Evolutionary conservation across 1,284 basidiomycete species (phyloP).

Genomic region (Rhodotorula sp.): DNA sequence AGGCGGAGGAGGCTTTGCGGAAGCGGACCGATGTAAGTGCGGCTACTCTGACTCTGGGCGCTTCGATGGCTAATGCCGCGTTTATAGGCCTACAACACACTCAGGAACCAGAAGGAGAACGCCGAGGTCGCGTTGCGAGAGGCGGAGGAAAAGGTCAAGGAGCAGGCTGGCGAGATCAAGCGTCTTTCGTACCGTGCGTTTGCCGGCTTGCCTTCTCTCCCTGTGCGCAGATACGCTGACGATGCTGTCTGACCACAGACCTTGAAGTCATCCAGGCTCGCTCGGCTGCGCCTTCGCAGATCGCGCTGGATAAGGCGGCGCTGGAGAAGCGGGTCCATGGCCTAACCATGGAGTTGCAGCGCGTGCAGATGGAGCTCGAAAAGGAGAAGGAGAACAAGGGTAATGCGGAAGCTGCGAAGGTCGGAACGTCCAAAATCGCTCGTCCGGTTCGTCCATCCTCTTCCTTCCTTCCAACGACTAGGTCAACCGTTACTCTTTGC

Average conservation of each 20-base stretch:
- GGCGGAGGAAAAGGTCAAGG: conserved; percentile 9
- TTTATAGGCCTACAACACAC: conserved; percentile 19
- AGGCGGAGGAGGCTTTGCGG: conserved; percentile 16
- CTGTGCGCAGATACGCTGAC: neutral
- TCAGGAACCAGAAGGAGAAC: conserved; percentile 27
- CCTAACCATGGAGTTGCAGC: conserved; percentile 22
- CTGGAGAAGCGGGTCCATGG: conserved; percentile 26
- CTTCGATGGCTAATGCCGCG: neutral
- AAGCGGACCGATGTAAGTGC: conserved; percentile 18
- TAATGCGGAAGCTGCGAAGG: neutral
- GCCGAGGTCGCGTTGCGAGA: conserved; percentile 5
- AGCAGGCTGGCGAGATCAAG: conserved; percentile 20
- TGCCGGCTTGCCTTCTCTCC: neutral
- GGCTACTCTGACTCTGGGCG: neutral
- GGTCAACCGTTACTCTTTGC: neutral
- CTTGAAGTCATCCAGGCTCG: conserved; percentile 15
- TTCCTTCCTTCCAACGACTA: neutral
- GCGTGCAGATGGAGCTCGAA: conserved; percentile 12
- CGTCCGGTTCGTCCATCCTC: neutral
- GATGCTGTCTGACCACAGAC: neutral
- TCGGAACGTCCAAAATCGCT: conserved; percentile 7
- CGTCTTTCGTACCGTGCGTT: conserved; percentile 17
- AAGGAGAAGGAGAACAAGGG: conserved; percentile 1
- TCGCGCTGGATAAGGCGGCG: conserved; percentile 19
- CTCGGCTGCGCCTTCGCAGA: neutral